Evolutionary conservation across 176 grass and related monocot genomes (phyloP), one percentile per base, ranked within the genome.

Genomic region (Oryza glumipatula): DNA sequence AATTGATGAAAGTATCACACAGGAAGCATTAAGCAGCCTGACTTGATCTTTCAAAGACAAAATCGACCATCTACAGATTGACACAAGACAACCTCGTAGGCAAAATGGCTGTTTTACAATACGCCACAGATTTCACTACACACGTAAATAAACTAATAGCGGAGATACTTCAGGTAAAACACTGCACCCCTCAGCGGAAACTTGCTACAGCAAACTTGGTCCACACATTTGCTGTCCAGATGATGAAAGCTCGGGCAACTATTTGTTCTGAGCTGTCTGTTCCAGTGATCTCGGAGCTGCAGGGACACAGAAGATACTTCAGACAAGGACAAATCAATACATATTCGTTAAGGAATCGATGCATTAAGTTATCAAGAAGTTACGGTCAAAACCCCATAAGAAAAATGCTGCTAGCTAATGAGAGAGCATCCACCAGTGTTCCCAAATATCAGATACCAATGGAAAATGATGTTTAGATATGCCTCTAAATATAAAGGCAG

Each of bases 61-160:
- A 77, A 86, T 36, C 36, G 67, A 78, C 82, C 82, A 80, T 83
- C 84, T 83, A 90, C 83, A 90, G 35, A 52, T 52, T 73, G 67
- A 66, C 78, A 70, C 24, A 15, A 60, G 83, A 56, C 61, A 73
- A 82, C 73, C 67, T 77, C 83, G 35, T 65, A 56, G 67, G 56
- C 78, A 86, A 90, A 86, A 90, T 83, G 79, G 72, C 78, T 49
- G 79, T 88, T 58, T 90, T 78, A 86, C 79, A 86, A n/a, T 39
- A 82, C 33, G 54, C 46, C 33, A 58, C 67, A 68, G 1, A 78
- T 90, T 56, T 54, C 56, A 90, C 78, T 90, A 77, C 79, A 90
- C 73, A 74, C 32, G 56, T 78, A 78, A 77, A 78, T 68, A 68
- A 77, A 82, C 69, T 48, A 68, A 70, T 41, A 78, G 74, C 11